phyloP scores from a whole-genome alignment of 352 stramenopile genomes.

The Phytophthora capsici region DNA sequence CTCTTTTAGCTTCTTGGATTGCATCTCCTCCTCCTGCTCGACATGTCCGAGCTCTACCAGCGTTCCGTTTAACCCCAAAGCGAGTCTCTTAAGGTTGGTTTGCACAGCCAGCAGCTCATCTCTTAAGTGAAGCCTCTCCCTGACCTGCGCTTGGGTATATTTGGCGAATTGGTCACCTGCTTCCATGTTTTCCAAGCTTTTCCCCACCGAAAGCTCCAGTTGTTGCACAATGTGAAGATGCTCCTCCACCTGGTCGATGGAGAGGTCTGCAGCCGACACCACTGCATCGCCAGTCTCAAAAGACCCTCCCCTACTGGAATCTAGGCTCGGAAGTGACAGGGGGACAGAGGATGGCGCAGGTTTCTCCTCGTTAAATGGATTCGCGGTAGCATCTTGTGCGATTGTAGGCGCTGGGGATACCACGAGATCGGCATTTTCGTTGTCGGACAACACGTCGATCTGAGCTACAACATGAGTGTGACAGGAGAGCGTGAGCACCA shows the following conservation, averaged over 20 bases:
- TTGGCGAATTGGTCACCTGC: slow-evolving; percentile 29
- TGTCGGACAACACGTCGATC: slow-evolving; percentile 28
- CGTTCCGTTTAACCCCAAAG: slow-evolving; percentile 73
- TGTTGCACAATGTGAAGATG: slow-evolving; percentile 80
- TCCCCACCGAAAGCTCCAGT: slow-evolving; percentile 69
- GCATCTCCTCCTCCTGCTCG: slow-evolving; percentile 79
- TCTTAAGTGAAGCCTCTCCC: slow-evolving; percentile 38
- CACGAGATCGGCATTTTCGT: slow-evolving; percentile 5
- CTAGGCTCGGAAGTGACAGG: slow-evolving; percentile 16
- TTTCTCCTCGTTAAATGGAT: slow-evolving; percentile 10
- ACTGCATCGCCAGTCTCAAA: slow-evolving; percentile 15
- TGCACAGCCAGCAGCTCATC: slow-evolving; percentile 56
- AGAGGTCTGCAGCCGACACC: slow-evolving; percentile 52
- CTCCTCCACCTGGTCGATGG: slow-evolving; percentile 79
- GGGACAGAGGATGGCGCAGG: not conserved
- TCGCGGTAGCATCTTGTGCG: not conserved
- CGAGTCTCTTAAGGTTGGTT: slow-evolving; percentile 74
- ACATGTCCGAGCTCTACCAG: slow-evolving; percentile 81
- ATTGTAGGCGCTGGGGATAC: slow-evolving; percentile 17
- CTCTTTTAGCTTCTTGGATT: slow-evolving; percentile 80
- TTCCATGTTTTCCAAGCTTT: slow-evolving; percentile 64
- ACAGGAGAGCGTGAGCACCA: slow-evolving; percentile 1
- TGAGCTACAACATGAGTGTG: slow-evolving; percentile 20
- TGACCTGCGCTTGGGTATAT: slow-evolving; percentile 32
- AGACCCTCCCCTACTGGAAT: slow-evolving; percentile 27